Base-by-base conservation (phyloP, 2,329 filamentous ascomycete genomes). In the Penicillium sp. region DNA sequence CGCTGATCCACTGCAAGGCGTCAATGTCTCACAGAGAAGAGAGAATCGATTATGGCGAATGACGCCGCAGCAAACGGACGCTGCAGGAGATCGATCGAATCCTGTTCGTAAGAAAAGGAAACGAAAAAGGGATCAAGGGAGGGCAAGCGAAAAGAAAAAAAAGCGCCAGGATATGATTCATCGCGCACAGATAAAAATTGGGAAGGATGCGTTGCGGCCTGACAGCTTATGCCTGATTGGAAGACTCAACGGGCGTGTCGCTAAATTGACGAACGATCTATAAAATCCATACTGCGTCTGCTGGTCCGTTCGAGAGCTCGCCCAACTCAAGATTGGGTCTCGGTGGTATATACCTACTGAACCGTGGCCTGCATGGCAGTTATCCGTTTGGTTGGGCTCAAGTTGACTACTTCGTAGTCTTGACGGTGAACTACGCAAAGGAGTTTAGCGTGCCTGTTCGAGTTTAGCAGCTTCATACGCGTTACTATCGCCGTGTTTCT, bases 161-260 rank as follows among this genome's bases (percentile, higher is more conserved):
- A 61, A 41, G 25, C 5, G 41, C 14, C 39, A 47, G 41, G 28
- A 60, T 63, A 57, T 62, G 57, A 62, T 64, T 61, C 58, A 63
- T 61, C 61, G 60, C 65, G 65, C 63, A 67, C 63, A 67, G 63
- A 66, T 67, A 54, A 61, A 59, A 59, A 59, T 64, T 50, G 54
- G 49, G n/a, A 38, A 63, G 52, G 57, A 59, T 67, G 67, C 63
- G 64, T 67, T 68, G 64, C 67, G 66, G 67, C 65, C 67, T 68
- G 67, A 68, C 63, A 55, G 57, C 55, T 62, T 56, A 62, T 68
- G 66, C 66, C 65, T 68, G 65, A 68, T 68, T 64, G 61, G 63
- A 58, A 63, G 51, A 35, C 55, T 54, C 55, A 42, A 59, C 54
- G 7, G 7, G 54, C n/a, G 43, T 14, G 34, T n/a, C 48, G 48